These are phyloP conservation scores for Erodium maritimum DNA, from an alignment of 345 rosid genomes.

Conservation along the genomic window DNA sequence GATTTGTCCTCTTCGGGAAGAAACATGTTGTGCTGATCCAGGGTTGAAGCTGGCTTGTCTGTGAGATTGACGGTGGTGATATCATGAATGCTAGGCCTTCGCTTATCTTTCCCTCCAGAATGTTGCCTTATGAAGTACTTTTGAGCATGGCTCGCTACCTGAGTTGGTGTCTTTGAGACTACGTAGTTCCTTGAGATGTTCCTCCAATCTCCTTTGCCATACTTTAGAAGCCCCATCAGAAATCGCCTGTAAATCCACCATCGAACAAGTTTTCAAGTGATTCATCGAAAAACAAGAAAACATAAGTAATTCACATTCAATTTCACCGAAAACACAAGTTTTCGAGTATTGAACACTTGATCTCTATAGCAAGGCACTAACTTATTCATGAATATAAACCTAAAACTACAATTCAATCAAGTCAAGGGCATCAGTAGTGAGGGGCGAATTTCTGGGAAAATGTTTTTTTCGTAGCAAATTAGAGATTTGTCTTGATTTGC, in stretches of 20 bases:
- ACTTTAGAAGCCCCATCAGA: conserved; percentile 66
- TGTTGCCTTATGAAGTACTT: conserved; percentile 85
- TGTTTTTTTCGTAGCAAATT: no score
- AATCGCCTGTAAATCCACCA: conserved; percentile 42
- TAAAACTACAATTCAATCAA: no score
- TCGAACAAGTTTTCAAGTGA: background rate
- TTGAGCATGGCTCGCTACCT: conserved; percentile 98
- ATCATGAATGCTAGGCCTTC: conserved; percentile 12
- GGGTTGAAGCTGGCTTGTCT: background rate
- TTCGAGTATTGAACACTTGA: no score
- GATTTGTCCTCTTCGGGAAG: background rate
- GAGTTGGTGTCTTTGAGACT: conserved; percentile 81
- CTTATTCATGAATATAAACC: no score
- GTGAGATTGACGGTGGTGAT: conserved; percentile 9
- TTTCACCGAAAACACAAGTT: background rate
- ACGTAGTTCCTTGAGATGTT: conserved; percentile 80
- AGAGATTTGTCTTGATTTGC: no score
- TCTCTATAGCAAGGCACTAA: no score
- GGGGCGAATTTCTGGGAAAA: no score
- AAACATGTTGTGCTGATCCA: background rate
- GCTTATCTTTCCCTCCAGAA: conserved; percentile 9
- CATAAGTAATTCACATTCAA: background rate
- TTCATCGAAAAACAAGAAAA: background rate
- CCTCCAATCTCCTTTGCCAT: conserved; percentile 99
- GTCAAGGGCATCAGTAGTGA: no score